Base-by-base conservation (phyloP, 2,329 filamentous ascomycete genomes). In the Stagonosporopsis vannaccii region DNA sequence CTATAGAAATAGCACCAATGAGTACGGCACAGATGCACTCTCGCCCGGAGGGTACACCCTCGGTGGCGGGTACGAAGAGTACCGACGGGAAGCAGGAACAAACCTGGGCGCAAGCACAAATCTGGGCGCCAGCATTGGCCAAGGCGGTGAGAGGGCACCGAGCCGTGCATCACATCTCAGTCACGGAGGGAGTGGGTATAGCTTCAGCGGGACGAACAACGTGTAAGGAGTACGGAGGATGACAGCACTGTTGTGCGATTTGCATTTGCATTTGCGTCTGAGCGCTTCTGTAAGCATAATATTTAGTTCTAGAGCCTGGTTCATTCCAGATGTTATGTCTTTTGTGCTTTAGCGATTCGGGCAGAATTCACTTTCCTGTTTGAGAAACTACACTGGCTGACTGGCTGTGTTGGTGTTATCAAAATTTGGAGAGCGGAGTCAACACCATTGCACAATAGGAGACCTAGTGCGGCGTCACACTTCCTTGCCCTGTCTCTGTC, bases 1-100 rank as follows among this genome's bases (percentile, higher is more conserved):
- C 63, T 70, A 85, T 79, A 35, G 84, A 75, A 43, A 71, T 26
- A 58, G 59, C 13, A 52, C 63, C 20, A 70, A 67, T 56, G 74
- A 68, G 22, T 58, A 53, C 39, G 60, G 60, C 12, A 48, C 63
- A 7, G 70, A 68, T 60, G 74, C 70, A 17, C 57, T 74, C 62
- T 75, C 69, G 56, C 75, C 72, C 0, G 53, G 53, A 28, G 53
- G 53, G 6, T 51, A 56, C 13, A 56, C 53, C 4, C 53, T 56
- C 11, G 53, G 53, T 13, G 71, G 70, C 2, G 72, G 70, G 0
- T 77, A 76, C 55, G 71, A 72, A 25, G 69, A 76, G 54, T 75
- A 71, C 42, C 67, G 71, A 35, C 52, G 67, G 13, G 69, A 71
- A 35, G 61, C 65, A 15, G 59, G 43, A 6, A 37, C 51, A 13